Conservation (phyloP, 2,329 filamentous ascomycete genomes). For the Sclerotinia nivalis region DNA sequence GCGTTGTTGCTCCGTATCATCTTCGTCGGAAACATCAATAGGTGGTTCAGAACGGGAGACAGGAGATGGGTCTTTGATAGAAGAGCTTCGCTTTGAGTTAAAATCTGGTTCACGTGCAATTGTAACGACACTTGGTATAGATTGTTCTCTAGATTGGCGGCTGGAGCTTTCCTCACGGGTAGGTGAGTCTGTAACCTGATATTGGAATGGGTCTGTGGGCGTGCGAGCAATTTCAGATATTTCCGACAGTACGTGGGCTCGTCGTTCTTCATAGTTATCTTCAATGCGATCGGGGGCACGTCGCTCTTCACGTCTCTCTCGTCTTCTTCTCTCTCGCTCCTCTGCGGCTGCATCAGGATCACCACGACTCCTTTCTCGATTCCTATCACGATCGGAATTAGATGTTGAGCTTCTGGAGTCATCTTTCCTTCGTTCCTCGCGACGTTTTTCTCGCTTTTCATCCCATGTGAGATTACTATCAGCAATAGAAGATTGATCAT, state of each 20-base stretch:
- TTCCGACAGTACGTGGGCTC: conserved; percentile 38
- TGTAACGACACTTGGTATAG: conserved; percentile 51
- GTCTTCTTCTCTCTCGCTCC: conserved; percentile 38
- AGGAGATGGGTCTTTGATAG: conserved; percentile 32
- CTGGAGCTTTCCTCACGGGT: conserved; percentile 40
- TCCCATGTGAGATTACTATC: conserved; percentile 25
- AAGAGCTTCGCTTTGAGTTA: conserved; percentile 34
- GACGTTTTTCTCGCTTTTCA: conserved; percentile 25
- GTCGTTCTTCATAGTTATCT: conserved; percentile 30
- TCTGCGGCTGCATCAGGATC: conserved; percentile 38
- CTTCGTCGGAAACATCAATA: conserved; percentile 25
- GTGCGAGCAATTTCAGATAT: conserved; percentile 29
- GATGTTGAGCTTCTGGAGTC: conserved; percentile 28
- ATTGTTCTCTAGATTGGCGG: conserved; percentile 28
- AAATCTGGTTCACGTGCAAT: conserved; percentile 55
- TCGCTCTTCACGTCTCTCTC: conserved; percentile 41
- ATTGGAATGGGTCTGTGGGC: conserved; percentile 57
- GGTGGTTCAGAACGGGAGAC: conserved; percentile 27
- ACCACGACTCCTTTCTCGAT: conserved; percentile 37
- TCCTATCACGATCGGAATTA: conserved; percentile 33
- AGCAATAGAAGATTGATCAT: conserved; percentile 21
- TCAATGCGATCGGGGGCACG: conserved; percentile 30
- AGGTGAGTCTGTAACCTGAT: conserved; percentile 54
- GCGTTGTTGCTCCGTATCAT: conserved; percentile 19
- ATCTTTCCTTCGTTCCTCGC: conserved; percentile 33